These are phyloP conservation scores for Arthrobotrys sinensis DNA, from an alignment of 2,329 filamentous ascomycete species.

Conservation along the genomic window DNA sequence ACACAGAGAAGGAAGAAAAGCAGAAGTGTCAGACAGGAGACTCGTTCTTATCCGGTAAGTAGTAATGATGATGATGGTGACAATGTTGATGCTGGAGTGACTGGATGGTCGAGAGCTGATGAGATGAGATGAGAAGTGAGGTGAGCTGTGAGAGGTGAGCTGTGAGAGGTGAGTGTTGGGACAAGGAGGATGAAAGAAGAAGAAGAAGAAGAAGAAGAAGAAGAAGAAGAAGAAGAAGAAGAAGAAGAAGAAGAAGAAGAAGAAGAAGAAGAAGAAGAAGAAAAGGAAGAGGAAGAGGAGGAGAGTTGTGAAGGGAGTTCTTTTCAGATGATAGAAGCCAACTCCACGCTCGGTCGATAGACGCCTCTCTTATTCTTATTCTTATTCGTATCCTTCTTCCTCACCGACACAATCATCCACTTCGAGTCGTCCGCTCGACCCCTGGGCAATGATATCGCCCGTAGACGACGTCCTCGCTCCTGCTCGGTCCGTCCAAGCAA, in stretches of 20 bases:
- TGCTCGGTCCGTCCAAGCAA: background rate
- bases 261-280: background rate
- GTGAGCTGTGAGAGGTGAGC: background rate
- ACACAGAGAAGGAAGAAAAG: slow-evolving; percentile 7
- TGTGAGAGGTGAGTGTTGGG: background rate
- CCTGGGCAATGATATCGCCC: background rate
- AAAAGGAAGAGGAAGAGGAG: slow-evolving; percentile 2
- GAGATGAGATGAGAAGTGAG: background rate
- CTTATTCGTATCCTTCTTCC: background rate
- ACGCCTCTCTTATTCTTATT: background rate
- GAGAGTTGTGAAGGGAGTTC: slow-evolving; percentile 5
- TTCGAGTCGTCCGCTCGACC: slow-evolving; percentile 5
- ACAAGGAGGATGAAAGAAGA: background rate
- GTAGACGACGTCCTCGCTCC: background rate
- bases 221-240: slow-evolving; percentile 7
- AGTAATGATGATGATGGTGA: background rate
- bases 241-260: slow-evolving; percentile 9
- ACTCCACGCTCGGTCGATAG: background rate
- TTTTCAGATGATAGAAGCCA: background rate
- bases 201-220: slow-evolving; percentile 3
- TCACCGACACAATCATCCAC: background rate
- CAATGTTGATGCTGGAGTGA: background rate
- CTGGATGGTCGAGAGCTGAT: slow-evolving; percentile 3
- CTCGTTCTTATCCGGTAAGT: background rate
- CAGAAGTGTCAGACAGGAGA: background rate